Conservation (phyloP, 2,329 filamentous ascomycete species). For the Pseudogymnoascus sp. region DNA sequence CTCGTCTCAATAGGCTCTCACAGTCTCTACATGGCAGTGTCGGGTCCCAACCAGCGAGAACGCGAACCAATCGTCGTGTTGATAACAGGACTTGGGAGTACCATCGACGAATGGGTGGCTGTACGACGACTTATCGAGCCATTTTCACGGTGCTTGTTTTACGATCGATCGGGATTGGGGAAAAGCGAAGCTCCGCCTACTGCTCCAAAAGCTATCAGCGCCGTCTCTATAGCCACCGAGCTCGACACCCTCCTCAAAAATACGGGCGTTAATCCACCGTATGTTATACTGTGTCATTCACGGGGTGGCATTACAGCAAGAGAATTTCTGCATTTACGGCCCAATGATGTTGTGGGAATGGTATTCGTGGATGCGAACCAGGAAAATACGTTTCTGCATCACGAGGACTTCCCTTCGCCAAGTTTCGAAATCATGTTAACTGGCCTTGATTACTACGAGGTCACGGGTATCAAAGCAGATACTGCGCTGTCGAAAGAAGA, state of each 20-base stretch:
- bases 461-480: slow-evolving; percentile 1
- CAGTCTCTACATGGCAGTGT: slow-evolving; percentile 17
- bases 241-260: slow-evolving; percentile 13
- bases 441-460: slow-evolving; percentile 6
- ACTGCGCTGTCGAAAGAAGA: slow-evolving; percentile 10
- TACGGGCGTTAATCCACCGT: slow-evolving; percentile 9
- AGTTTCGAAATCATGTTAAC: background rate
- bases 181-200: slow-evolving; percentile 14
- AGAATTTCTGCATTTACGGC: slow-evolving; percentile 14
- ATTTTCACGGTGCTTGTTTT: slow-evolving; percentile 19
- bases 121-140: slow-evolving; percentile 18
- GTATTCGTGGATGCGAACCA: slow-evolving; percentile 16
- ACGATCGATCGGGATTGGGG: slow-evolving; percentile 22
- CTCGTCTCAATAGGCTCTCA: slow-evolving; percentile 19
- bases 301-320: slow-evolving; percentile 14
- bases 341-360: slow-evolving; percentile 14
- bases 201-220: slow-evolving; percentile 9
- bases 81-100: slow-evolving; percentile 20
- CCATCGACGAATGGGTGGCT: slow-evolving; percentile 19
- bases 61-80: slow-evolving; percentile 19
- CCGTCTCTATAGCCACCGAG: slow-evolving; percentile 11
- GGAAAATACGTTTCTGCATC: slow-evolving; percentile 8
- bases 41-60: slow-evolving; percentile 19
- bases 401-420: slow-evolving; percentile 7
- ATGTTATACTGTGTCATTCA: slow-evolving; percentile 14